These are phyloP conservation scores for Moricandia arvensis DNA, from an alignment of 345 rosid genomes.

Conservation along the genomic window DNA sequence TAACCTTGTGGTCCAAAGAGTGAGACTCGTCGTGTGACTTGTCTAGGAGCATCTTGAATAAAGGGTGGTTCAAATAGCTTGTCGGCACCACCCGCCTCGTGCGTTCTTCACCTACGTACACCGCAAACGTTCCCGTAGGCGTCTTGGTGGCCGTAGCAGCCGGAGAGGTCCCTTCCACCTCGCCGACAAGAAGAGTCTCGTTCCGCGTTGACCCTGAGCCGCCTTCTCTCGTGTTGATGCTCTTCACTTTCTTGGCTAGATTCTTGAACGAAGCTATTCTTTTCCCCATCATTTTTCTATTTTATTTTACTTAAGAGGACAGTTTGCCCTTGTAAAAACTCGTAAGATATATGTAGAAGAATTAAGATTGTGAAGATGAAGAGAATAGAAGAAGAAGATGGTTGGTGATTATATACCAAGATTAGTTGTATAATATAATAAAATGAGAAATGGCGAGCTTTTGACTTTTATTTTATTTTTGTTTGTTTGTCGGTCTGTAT, in stretches of 20 bases:
- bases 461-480: constrained; percentile 22
- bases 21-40: constrained; percentile 69
- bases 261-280: constrained; percentile 76
- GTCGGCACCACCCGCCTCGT: constrained; percentile 75
- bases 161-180: constrained; percentile 27
- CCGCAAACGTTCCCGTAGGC: constrained; percentile 71
- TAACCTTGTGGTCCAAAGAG: constrained; percentile 49
- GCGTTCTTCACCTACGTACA: constrained; percentile 75
- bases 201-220: constrained; percentile 36
- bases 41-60: constrained; percentile 77
- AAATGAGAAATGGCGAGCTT: constrained; percentile 4
- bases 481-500: no score
- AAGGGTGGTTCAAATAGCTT: constrained; percentile 66
- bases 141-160: constrained; percentile 35
- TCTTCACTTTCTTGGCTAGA: constrained; percentile 71
- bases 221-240: constrained; percentile 31
- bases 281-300: constrained; percentile 54
- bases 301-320: not conserved
- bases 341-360: constrained; percentile 12
- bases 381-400: constrained; percentile 20
- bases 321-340: not conserved
- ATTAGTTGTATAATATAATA: not conserved
- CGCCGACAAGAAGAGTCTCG: constrained; percentile 49
- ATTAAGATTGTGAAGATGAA: constrained; percentile 16
- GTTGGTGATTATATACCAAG: constrained; percentile 32